Percentiles rank a stretch among this genome's conserved stretches.
These are phyloP conservation scores for Xerocomus nothofagi DNA, from an alignment of 1,284 basidiomycete species.

Conservation along the genomic window DNA sequence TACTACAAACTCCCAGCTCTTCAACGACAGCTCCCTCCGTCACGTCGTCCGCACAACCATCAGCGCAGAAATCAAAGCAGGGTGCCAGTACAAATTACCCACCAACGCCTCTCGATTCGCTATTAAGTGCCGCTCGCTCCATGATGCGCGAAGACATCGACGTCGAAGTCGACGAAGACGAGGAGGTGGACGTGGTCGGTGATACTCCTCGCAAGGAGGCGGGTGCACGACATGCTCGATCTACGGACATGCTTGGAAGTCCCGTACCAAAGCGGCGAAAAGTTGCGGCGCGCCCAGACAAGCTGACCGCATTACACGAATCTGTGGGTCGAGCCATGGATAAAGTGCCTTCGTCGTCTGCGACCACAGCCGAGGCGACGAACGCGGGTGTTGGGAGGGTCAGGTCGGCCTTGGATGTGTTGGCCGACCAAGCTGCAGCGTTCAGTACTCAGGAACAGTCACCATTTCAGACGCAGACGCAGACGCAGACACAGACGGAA, in stretches of 20 bases:
- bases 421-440: constrained; percentile 68
- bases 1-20: constrained; percentile 33
- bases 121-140: constrained; percentile 60
- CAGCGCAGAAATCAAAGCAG: constrained; percentile 23
- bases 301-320: constrained; percentile 9
- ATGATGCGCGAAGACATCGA: constrained; percentile 48
- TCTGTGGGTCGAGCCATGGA: constrained; percentile 1
- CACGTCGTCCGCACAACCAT: constrained; percentile 24
- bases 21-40: constrained; percentile 32
- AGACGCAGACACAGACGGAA: constrained; percentile 3
- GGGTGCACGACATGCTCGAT: constrained; percentile 16
- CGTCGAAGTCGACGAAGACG: constrained; percentile 25
- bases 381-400: constrained; percentile 29
- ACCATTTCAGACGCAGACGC: background rate
- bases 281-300: constrained; percentile 14
- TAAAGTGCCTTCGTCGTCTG: background rate
- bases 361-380: background rate
- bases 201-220: constrained; percentile 14
- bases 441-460: constrained; percentile 31
- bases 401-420: constrained; percentile 61
- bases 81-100: constrained; percentile 24
- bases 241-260: constrained; percentile 36
- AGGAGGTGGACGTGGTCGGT: constrained; percentile 20
- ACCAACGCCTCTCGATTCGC: constrained; percentile 47
- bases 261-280: constrained; percentile 36